Evolutionary conservation across 768 basidiomycete species (phyloP), one percentile per base, ranked within the genome.

Genomic region (Boletus reticulatus): DNA sequence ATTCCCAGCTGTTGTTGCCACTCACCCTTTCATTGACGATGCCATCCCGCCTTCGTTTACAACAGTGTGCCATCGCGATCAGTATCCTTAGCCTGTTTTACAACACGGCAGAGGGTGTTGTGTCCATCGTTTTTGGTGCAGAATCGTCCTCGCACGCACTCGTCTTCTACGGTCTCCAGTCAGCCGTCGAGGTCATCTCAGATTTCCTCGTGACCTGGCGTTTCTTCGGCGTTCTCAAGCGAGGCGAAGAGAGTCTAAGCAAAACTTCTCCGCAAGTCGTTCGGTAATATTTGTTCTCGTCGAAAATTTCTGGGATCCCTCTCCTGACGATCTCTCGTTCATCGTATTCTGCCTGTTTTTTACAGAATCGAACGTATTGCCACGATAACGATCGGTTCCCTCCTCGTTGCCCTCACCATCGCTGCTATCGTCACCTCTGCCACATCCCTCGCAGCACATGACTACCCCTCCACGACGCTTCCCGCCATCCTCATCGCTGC

Each of bases 141-240:
- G 78, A 79, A 32, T 74, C 77, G 12, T 69, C 72, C 4, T 80
- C 79, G 1, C 71, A 66, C 6, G 72, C 80, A 8, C 73, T 80
- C 39, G 66, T 80, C 27, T 80, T 80, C 65, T 80, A 76, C 45
- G 79, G 80, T 1, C 71, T 80, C 16, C 80, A 80, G 42, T 80
- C 79, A 0, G 76, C 62, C 4, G 75, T 79, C 38, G 79, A 80
- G 55, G 78, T 80, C 34, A 64, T 75, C 48, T 80, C 79, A 19
- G 71, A 78, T 4, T 29, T 65, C 44, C 67, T 80, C 14, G 79
- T 80, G 24, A 57, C 77, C 12, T 80, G 79, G 78, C 66, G 78
- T 31, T 80, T 80, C 53, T 41, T 71, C 31, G 53, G 68, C 16
- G 65, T 72, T 11, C 59, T 61, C 7, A 70, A 64, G 43, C 71